Base-by-base conservation (phyloP, 768 basidiomycete genomes). In the Lentinula sp. region DNA sequence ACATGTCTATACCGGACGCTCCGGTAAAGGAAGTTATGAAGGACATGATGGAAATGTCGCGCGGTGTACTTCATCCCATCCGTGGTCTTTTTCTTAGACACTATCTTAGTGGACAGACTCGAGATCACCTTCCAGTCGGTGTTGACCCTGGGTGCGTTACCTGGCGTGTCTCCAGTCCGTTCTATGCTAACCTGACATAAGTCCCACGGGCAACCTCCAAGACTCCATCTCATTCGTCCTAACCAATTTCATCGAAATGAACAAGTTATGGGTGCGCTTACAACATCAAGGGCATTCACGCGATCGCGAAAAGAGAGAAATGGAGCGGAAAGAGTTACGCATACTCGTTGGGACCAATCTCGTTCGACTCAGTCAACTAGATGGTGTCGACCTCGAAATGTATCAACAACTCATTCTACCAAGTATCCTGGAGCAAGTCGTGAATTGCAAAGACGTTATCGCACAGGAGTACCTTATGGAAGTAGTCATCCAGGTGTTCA, bases 41-140 rank as follows among this genome's bases (percentile, higher is more conserved):
- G 81, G 97, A 99, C 74, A 98, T 98, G 96, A 90, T 99, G 90
- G 97, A 99, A 74, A 98, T 98, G 97, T 94, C 94, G 39, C 81
- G 95, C 18, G 97, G 97, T 63, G 94, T 99, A 4, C 81, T 98
- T 64, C 95, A 98, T 71, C 96, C 97, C n/a, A 93, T 95, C 54
- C 83, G 97, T 50, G 97, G 97, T 16, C 77, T 99, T 37, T 99
- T 99, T 75, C 78, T 99, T 39, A 83, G 96, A 31, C 96, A 99
- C 71, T 98, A 98, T 73, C 85, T 98, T 37, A 94, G 91, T 62
- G 96, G 97, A 13, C 95, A 98, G 77, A 98, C 97, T 15, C 82
- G 95, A 65, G 95, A 98, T 69, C 86, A 96, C 70, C 75, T 99
- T n/a, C 97, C 97, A 1, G 73, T 95, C n/a, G 93, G 93, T 7